Evolutionary conservation across 768 basidiomycete species (phyloP), one percentile per base, ranked within the genome.

Genomic region (Lactarius evosmus): DNA sequence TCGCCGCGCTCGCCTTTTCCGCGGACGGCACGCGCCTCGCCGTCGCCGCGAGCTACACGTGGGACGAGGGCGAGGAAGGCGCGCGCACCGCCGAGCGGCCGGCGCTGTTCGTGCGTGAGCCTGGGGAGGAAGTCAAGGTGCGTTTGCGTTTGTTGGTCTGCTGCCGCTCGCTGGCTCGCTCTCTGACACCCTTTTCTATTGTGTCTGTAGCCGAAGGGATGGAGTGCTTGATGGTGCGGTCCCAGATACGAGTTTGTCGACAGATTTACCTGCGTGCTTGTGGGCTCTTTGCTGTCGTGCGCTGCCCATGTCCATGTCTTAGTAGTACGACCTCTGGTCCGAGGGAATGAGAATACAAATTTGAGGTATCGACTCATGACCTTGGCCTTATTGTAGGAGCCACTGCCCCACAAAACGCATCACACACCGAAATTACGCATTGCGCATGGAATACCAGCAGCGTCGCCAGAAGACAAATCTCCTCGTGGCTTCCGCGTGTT

Each of bases 11-110:
- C 44, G 83, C 89, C 0, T 96, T 95, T 75, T 93, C 88, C 65
- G 86, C 83, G 29, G 90, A 95, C 66, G 95, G 94, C 1, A 82
- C 84, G 38, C 87, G 87, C 65, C 76, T 96, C 19, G 94, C 91
- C 2, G 82, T 94, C n/a, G 94, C 85, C 0, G 84, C 86, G 7
- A 88, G 92, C 63, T 94, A 95, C 77, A 91, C 88, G 12, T 94
- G 93, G 88, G 95, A 96, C 69, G 87, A 93, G 62, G 91, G 91
- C 0, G 87, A 94, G 62, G 80, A 82, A 44, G 89, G 88, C 11
- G 75, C 82, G 38, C 89, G 85, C 73, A 82, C 82, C 40, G 83
- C 85, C 17, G 82, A 85, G 61, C 75, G 83, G 8, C 88, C 88
- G 0, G 79, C 80, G 59, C 74, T 93, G 7, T 83, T 78, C 56